Conservation (phyloP, 2,329 filamentous ascomycete genomes). For the Teratosphaeria epicoccoides region DNA sequence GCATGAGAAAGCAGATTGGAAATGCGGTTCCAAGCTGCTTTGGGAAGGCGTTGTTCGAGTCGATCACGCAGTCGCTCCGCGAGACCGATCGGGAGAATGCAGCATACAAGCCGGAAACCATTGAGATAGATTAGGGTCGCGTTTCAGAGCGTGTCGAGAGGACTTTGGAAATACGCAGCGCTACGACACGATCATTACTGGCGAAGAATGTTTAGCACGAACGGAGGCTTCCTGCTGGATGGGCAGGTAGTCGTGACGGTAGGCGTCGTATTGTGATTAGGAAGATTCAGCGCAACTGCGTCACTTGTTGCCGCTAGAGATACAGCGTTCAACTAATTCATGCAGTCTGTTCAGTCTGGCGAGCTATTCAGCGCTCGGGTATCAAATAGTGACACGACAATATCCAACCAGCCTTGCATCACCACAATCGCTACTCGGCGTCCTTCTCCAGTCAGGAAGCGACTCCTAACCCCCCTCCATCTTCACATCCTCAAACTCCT, state of each 20-base stretch:
- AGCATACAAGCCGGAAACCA: not conserved
- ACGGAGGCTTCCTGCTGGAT: not conserved
- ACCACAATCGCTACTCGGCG: not conserved
- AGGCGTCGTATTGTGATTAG: not conserved
- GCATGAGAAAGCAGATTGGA: slow-evolving; percentile 55
- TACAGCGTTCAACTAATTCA: not conserved
- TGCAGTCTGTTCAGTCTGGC: not conserved
- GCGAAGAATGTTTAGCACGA: not conserved
- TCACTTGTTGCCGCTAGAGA: not conserved
- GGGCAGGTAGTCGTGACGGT: not conserved
- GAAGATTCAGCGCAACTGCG: not conserved
- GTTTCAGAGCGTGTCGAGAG: not conserved
- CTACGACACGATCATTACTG: not conserved
- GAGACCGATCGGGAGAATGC: not conserved
- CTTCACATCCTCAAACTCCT: slow-evolving; percentile 37
- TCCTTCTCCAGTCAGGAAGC: not conserved
- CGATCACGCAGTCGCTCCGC: not conserved
- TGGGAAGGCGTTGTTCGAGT: not conserved
- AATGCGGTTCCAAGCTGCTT: slow-evolving; percentile 59
- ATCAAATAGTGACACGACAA: not conserved
- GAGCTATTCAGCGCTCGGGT: not conserved
- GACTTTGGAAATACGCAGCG: not conserved
- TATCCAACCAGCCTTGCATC: not conserved
- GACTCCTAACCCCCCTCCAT: slow-evolving; percentile 10
- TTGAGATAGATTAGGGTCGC: not conserved